A percentile compares a stretch with the other conserved stretches of the same genome.
Conservation (phyloP, 2,329 filamentous ascomycete species). For the Exophiala sp. region DNA sequence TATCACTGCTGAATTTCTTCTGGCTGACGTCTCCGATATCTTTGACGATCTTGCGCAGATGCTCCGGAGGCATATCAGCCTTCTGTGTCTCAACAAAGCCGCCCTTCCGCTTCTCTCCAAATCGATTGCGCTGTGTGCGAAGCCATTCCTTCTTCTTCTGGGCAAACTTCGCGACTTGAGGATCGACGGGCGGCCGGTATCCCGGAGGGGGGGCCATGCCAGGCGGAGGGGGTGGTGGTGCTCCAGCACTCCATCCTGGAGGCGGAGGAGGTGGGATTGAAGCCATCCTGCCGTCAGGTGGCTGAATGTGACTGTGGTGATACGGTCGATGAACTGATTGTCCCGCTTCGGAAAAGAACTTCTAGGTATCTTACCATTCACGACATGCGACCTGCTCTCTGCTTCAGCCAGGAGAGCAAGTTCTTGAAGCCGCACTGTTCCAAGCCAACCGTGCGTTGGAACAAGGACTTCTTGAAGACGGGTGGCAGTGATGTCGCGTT, state of each 20-base stretch:
- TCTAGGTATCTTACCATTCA: constrained; percentile 28
- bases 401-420: constrained; percentile 13
- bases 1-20: constrained; percentile 98
- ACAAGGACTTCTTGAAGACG: background rate
- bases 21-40: constrained; percentile 99
- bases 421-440: background rate
- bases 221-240: constrained; percentile 44
- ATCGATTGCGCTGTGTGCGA: constrained; percentile 80
- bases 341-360: background rate
- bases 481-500: constrained; percentile 2
- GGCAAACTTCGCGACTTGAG: constrained; percentile 86
- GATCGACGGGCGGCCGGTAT: constrained; percentile 72
- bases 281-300: constrained; percentile 44
- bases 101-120: constrained; percentile 92
- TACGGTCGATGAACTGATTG: constrained; percentile 24
- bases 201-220: constrained; percentile 69
- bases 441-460: constrained; percentile 4
- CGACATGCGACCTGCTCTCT: constrained; percentile 6
- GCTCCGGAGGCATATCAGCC: constrained; percentile 96
- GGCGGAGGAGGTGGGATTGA: constrained; percentile 62
- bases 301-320: constrained; percentile 17
- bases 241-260: constrained; percentile 54
- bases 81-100: constrained; percentile 98
- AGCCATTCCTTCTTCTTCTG: constrained; percentile 99
- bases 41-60: constrained; percentile 94